These are phyloP conservation scores for Diplodia mutila DNA, from an alignment of 2,329 filamentous ascomycete species.

Conservation along the genomic window DNA sequence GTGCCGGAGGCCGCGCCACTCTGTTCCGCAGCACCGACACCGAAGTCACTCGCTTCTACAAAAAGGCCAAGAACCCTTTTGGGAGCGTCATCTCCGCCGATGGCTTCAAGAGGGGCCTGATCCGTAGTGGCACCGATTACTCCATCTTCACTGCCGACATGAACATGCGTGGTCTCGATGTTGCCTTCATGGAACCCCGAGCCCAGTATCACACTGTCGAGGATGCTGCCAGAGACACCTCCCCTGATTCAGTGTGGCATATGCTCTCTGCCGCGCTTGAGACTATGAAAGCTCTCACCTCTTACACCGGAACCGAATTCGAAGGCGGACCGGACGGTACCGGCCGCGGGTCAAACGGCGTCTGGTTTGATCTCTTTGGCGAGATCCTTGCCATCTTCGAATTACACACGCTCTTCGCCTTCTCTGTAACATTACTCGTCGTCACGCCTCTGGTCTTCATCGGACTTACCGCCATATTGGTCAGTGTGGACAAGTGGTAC, in stretches of 20 bases:
- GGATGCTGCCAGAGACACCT: slow-evolving; percentile 81
- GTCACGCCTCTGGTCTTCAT: slow-evolving; percentile 75
- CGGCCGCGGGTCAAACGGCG: slow-evolving; percentile 68
- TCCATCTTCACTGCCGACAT: slow-evolving; percentile 76
- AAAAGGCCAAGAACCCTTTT: slow-evolving; percentile 73
- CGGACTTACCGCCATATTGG: slow-evolving; percentile 69
- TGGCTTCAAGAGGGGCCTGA: slow-evolving; percentile 77
- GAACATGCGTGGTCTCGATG: slow-evolving; percentile 84
- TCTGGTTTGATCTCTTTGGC: slow-evolving; percentile 96
- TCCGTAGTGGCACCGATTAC: slow-evolving; percentile 89
- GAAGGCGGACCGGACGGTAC: slow-evolving; percentile 65
- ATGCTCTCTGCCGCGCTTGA: slow-evolving; percentile 86
- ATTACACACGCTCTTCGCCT: slow-evolving; percentile 79
- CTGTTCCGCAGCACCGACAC: slow-evolving; percentile 88
- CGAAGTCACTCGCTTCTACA: slow-evolving; percentile 81
- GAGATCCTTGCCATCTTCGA: slow-evolving; percentile 76
- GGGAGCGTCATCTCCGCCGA: slow-evolving; percentile 81
- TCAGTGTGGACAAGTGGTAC: slow-evolving; percentile 81
- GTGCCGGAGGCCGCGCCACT: slow-evolving; percentile 84
- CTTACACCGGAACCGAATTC: slow-evolving; percentile 69
- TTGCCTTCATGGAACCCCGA: slow-evolving; percentile 87
- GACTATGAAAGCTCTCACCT: slow-evolving; percentile 72
- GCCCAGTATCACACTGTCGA: slow-evolving; percentile 89
- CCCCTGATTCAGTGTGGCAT: slow-evolving; percentile 77
- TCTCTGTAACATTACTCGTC: slow-evolving; percentile 82